Evolutionary conservation across 139 green algal species (phyloP), one percentile per base, ranked within the genome.

Genomic region (Chlorella sp.): DNA sequence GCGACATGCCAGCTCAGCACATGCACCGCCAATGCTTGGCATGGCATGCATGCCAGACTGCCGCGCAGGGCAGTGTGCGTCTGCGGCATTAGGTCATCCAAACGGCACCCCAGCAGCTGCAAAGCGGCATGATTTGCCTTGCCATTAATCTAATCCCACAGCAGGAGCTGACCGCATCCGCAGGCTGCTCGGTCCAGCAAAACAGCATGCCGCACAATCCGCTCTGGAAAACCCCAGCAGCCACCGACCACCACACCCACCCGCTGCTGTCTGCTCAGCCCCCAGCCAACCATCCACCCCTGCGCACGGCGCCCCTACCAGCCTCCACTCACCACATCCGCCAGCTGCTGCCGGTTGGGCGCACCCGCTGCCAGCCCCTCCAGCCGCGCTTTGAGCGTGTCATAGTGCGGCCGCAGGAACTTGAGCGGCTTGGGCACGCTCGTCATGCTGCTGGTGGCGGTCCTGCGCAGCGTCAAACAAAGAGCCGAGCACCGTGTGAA

Each of bases 381-480:
- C 56, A 92, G 94, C 3, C 57, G 41, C 13, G 85, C 86, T 69
- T 96, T 96, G 26, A 99, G 88, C 0, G 82, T 88, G 30, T 91
- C 89, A 47, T 98, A 96, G 88, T 99, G 96, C 0, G 92, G 86
- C 11, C 94, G 89, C 68, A 99, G 92, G 87, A 99, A 99, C 92
- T 99, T 99, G 30, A 99, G 91, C 3, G 98, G 97, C 91, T 99
- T 99, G 28, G 98, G 98, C 18, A 99, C 97, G 23, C 93, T 96
- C 18, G 97, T 99, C 97, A 99, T 99, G 51, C 94, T 98, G 26
- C 94, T 96, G 11, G 97, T 99, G 44, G 98, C 92, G 25, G 84
- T 94, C 30, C 90, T 72, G 78, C 17, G 18, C 15, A 60, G 11
- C 11, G n/a, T n/a, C n/a, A n/a, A n/a, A n/a, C n/a, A n/a, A n/a